A percentile compares a stretch with the other conserved stretches of the same genome.
Conservation (phyloP, 306 rosid genomes). For the Sesbania bispinosa region DNA sequence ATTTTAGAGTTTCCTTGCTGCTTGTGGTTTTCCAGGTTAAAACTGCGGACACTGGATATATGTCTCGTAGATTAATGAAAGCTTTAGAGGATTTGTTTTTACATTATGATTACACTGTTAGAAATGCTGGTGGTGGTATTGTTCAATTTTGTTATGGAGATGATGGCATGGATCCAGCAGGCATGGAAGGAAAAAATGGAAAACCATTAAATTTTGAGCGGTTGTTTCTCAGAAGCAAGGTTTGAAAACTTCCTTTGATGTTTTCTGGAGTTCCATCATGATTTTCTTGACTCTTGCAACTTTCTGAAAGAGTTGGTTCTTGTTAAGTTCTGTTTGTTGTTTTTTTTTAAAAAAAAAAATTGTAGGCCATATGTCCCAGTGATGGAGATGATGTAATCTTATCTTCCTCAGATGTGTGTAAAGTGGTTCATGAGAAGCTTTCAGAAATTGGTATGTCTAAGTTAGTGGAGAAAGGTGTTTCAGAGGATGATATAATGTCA, state of each 20-base stretch:
- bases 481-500: slow-evolving; percentile 44
- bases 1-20: slow-evolving; percentile 9
- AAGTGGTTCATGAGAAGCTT: slow-evolving; percentile 58
- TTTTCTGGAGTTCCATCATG: slow-evolving; percentile 12
- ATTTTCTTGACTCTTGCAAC: not conserved
- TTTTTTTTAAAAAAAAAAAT: not conserved
- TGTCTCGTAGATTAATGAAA: slow-evolving; percentile 93
- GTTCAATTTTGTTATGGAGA: slow-evolving; percentile 92
- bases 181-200: slow-evolving; percentile 90
- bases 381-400: slow-evolving; percentile 45
- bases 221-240: slow-evolving; percentile 75
- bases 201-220: slow-evolving; percentile 82
- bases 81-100: slow-evolving; percentile 79
- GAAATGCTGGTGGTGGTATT: slow-evolving; percentile 71
- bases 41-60: slow-evolving; percentile 98
- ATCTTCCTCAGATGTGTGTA: slow-evolving; percentile 55
- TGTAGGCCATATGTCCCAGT: slow-evolving; percentile 73
- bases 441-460: slow-evolving; percentile 47
- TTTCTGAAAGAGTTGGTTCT: not conserved
- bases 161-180: slow-evolving; percentile 95
- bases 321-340: not conserved
- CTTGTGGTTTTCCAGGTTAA: slow-evolving; percentile 62
- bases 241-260: slow-evolving; percentile 27
- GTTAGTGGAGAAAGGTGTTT: slow-evolving; percentile 44
- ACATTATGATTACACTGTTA: slow-evolving; percentile 81